Base-by-base conservation (phyloP, 129 eudicot genomes). In the Flaveria linearis region DNA sequence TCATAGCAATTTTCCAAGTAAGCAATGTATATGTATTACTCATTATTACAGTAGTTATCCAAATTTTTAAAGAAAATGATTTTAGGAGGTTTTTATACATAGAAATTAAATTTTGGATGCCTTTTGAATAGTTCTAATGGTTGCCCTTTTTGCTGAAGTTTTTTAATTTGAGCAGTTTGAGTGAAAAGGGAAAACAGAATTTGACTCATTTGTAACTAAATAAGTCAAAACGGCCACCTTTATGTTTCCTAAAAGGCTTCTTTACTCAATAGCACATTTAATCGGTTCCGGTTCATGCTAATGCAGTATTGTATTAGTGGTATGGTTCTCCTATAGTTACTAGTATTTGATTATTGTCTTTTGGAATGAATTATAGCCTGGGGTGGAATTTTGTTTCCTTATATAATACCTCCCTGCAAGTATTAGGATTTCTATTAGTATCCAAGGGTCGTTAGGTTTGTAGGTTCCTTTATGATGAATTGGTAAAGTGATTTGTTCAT, bases 71-170 rank as follows among this genome's bases (percentile, higher is more conserved):
- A 16, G 1, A 52, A 52, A n/a, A n/a, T 52, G 23, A 52, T 52
- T 52, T n/a, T 16, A 52, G 60, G 22, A 52, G 60, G 60, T n/a
- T 52, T 52, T 52, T 52, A n/a, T 52, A 52, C 60, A 52, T 52
- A n/a, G 60, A 16, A 17, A n/a, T 6, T n/a, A n/a, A 11, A 52
- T 11, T 52, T 52, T 52, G 22, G 10, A 52, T 52, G 60, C 60
- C 60, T 16, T 52, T 52, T 52, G 1, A 52, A 7, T 17, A n/a
- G 23, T n/a, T 52, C 60, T 52, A 17, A 11, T 3, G 0, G 9
- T n/a, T n/a, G 23, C 11, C 23, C 23, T n/a, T 1, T 52, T 52
- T 52, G 60, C 60, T n/a, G 1, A n/a, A 5, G 23, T 52, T 52
- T 52, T 52, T 16, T 16, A 7, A 1, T 16, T 15, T 16, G 20